Evolutionary conservation across 2,329 filamentous ascomycete genomes (phyloP), one percentile per base, ranked within the genome.

Genomic region (Stemphylium vesicarium): DNA sequence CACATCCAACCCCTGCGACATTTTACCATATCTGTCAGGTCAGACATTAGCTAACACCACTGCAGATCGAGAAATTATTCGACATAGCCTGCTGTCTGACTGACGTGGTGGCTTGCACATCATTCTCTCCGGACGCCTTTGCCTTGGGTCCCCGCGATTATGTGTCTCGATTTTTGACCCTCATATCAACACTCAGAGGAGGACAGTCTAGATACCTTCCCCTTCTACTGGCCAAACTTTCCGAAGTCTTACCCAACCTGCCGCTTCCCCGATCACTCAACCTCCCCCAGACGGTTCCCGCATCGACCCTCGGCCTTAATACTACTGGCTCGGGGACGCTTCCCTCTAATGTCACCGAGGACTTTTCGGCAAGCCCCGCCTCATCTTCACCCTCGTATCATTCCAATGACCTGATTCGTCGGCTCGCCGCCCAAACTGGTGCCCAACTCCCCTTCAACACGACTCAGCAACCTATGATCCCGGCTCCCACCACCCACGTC

Each of bases 141-240:
- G 68, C 72, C 10, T 60, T 74, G 33, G 73, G 70, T 7, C 90
- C 91, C 3, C 86, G 86, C 32, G 89, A 94, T 66, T 87, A 91
- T 68, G 84, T 96, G 4, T 85, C 85, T 56, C 85, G 74, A 11
- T 82, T 93, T 26, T 78, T 90, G 36, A 85, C 84, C 54, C 81
- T 92, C 8, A 80, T 92, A 2, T 86, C 87, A 2, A 80, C 85
- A 8, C 82, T 95, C 15, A 89, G 90, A n/a, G 88, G 85, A 53
- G 90, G 90, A 6, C 84, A 93, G 52, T 84, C 88, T 58, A 88
- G 89, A 46, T 95, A 92, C 70, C 79, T 94, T 12, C 91, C 91
- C 2, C 81, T 96, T 0, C 81, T 96, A 1, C 77, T 95, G 50
- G 84, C 84, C 71, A 95, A 94, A 77, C 84, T 94, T 35, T 83